A percentile compares a stretch with the other conserved stretches of the same genome.
Evolutionary conservation across 1,139 yeast genomes (phyloP).

Genomic region (Saccharomyces pastorianus): DNA sequence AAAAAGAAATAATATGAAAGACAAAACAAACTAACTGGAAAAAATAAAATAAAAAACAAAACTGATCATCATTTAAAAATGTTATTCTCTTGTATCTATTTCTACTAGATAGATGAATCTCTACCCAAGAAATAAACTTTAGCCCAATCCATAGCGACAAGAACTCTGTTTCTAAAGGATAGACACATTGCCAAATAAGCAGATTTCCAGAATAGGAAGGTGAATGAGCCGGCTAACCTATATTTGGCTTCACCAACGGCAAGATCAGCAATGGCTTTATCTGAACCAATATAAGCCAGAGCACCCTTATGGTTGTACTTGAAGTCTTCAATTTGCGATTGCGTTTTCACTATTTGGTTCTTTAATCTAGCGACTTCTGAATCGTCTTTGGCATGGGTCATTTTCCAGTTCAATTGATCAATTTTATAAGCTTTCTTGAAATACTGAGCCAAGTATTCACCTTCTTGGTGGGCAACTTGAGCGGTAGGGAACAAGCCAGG

Average conservation of each 20-base stretch:
- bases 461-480: slow-evolving; percentile 95
- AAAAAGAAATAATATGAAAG: background rate
- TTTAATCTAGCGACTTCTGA: slow-evolving; percentile 29
- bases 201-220: slow-evolving; percentile 90
- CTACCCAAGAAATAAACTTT: slow-evolving; percentile 85
- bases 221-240: slow-evolving; percentile 76
- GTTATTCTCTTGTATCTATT: background rate
- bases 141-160: slow-evolving; percentile 81
- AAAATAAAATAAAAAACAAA: background rate
- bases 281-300: slow-evolving; percentile 78
- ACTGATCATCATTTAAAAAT: background rate
- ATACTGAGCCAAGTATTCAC: slow-evolving; percentile 66
- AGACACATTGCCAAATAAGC: slow-evolving; percentile 91
- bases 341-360: slow-evolving; percentile 33
- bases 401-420: slow-evolving; percentile 48
- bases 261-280: slow-evolving; percentile 88
- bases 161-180: slow-evolving; percentile 76
- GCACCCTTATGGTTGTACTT: slow-evolving; percentile 65
- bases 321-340: slow-evolving; percentile 42
- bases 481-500: slow-evolving; percentile 93
- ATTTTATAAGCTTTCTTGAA: slow-evolving; percentile 64
- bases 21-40: background rate
- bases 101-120: slow-evolving; percentile 45
- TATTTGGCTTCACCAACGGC: slow-evolving; percentile 79
- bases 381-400: slow-evolving; percentile 33